Conservation (phyloP, 331 rosid species). For the Arachis monticola region DNA sequence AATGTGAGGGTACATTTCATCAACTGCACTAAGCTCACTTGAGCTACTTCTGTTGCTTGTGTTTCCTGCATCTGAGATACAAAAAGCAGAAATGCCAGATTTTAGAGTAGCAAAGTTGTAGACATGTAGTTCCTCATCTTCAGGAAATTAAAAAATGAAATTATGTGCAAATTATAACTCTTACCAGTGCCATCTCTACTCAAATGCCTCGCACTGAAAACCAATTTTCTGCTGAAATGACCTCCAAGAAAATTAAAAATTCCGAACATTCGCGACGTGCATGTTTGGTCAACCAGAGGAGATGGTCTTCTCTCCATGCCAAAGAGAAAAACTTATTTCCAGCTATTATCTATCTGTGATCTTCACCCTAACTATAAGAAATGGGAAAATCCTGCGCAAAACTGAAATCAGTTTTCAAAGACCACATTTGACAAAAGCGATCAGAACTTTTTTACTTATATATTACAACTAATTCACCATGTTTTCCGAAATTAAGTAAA, state of each 20-base stretch:
- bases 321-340: constrained; percentile 26
- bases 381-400: constrained; percentile 18
- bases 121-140: not conserved
- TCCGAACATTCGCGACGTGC: constrained; percentile 60
- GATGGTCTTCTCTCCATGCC: constrained; percentile 67
- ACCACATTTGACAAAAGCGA: not conserved
- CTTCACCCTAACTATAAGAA: constrained; percentile 2
- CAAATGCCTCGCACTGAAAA: constrained; percentile 46
- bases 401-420: constrained; percentile 18
- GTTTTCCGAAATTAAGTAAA: not conserved
- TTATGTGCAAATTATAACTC: not conserved
- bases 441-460: not conserved
- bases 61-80: constrained; percentile 45
- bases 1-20: constrained; percentile 46
- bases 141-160: not conserved
- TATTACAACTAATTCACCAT: not conserved
- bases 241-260: constrained; percentile 58
- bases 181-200: constrained; percentile 45
- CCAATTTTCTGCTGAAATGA: constrained; percentile 47
- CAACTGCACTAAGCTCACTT: constrained; percentile 40
- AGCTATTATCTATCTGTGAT: constrained; percentile 5
- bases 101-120: not conserved
- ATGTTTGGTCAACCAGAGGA: constrained; percentile 54
- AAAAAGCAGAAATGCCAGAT: constrained; percentile 6
- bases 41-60: constrained; percentile 40